Evolutionary conservation across 768 basidiomycete genomes (phyloP).

Genomic region (Termitomyces heimii): DNA sequence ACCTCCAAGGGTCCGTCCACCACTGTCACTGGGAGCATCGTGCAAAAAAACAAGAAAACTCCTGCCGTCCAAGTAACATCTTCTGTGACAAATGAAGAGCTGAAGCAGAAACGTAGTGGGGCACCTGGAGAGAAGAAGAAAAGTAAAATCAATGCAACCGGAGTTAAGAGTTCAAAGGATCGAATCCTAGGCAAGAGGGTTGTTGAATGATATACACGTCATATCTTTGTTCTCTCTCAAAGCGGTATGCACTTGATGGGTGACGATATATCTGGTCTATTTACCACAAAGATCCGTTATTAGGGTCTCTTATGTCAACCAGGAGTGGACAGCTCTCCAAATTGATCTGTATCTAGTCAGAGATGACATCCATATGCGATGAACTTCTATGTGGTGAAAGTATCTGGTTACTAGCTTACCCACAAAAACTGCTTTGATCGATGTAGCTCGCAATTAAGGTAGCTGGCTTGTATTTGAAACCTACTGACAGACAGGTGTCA

Average conservation of each 20-base stretch:
- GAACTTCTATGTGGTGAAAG: too few relatives aligned
- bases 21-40: not conserved
- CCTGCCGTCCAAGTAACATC: not conserved
- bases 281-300: not conserved
- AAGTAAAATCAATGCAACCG: constrained; percentile 31
- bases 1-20: not conserved
- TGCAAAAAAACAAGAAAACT: constrained; percentile 13
- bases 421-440: too few relatives aligned
- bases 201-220: constrained; percentile 20
- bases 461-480: too few relatives aligned
- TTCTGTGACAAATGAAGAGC: constrained; percentile 33
- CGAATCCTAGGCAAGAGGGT: constrained; percentile 49
- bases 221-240: not conserved
- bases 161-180: constrained; percentile 49
- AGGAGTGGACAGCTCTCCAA: not conserved
- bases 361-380: too few relatives aligned
- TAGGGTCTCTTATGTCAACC: not conserved
- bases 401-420: too few relatives aligned
- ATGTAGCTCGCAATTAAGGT: too few relatives aligned
- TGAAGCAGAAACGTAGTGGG: constrained; percentile 46
- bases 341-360: not conserved
- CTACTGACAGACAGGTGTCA: too few relatives aligned
- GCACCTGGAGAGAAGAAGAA: constrained; percentile 55
- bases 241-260: not conserved
- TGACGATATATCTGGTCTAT: not conserved